Base-by-base conservation (phyloP, 78 protist genomes). In the Cavenderia fasciculata region DNA sequence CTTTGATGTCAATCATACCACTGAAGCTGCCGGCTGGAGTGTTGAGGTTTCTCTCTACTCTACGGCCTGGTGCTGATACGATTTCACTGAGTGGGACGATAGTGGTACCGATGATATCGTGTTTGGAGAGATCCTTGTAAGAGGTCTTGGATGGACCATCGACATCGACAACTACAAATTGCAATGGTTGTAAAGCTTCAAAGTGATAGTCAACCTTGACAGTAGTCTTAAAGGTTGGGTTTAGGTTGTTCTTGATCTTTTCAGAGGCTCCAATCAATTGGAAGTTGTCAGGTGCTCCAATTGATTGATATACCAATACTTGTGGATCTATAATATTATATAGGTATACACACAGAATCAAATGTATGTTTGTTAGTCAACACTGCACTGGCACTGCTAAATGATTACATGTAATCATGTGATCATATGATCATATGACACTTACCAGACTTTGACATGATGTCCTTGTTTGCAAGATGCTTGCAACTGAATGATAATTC, bases 61-160 rank as follows among this genome's bases (percentile, higher is more conserved):
- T n/a, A n/a, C n/a, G n/a, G n/a, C n/a, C n/a, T n/a, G n/a, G n/a
- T n/a, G n/a, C n/a, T n/a, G n/a, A n/a, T n/a, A n/a, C n/a, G n/a
- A n/a, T n/a, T n/a, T n/a, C n/a, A n/a, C n/a, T n/a, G n/a, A n/a
- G n/a, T n/a, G n/a, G n/a, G n/a, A n/a, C n/a, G n/a, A n/a, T 78
- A 25, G 43, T 18, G n/a, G 16, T 29, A 43, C 88, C 93, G 49
- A 94, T 51, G 12, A 43, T 18, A 34, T 94, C 88, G 27, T 90
- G 68, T 6, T 18, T 3, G n/a, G 1, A 2, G 31, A 72, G 34
- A 19, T 52, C 31, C 43, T 63, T 63, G 34, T 56, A n/a, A 19
- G 44, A n/a, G 3, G 7, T 1, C 16, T 49, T 68, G 49, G 54
- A 23, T 38, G 49, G 69, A 33, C 47, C 47, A 73, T 73, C 82